These are phyloP conservation scores for Yamadazyma conglobata DNA, from an alignment of 1,139 yeast species.

Conservation along the genomic window DNA sequence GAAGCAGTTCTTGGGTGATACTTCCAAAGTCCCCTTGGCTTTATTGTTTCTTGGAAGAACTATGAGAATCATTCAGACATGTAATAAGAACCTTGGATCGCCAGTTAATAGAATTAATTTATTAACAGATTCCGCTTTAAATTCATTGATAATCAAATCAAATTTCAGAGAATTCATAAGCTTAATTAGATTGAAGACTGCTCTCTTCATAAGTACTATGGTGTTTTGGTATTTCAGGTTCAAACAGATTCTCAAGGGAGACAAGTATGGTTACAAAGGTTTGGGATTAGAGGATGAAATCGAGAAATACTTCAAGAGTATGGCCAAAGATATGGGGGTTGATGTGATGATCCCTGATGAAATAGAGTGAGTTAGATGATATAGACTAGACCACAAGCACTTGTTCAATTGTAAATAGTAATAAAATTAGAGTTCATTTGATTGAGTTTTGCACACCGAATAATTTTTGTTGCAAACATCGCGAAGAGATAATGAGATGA, in stretches of 20 bases:
- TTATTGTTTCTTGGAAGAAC: slow-evolving; percentile 65
- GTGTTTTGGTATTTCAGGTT: slow-evolving; percentile 39
- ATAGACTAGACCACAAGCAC: too few species aligned
- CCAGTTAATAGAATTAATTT: slow-evolving; percentile 70
- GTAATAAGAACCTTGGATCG: slow-evolving; percentile 63
- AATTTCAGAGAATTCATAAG: slow-evolving; percentile 20
- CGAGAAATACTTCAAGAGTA: slow-evolving; percentile 39
- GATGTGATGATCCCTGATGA: slow-evolving; percentile 16
- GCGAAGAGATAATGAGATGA: slow-evolving; percentile 4
- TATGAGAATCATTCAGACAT: slow-evolving; percentile 70
- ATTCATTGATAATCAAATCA: slow-evolving; percentile 17
- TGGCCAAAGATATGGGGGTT: slow-evolving; percentile 41
- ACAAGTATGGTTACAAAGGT: slow-evolving; percentile 29
- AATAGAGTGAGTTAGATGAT: too few species aligned
- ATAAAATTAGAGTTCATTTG: too few species aligned
- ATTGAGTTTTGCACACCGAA: too few species aligned
- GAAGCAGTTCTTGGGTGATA: slow-evolving; percentile 51
- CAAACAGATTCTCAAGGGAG: slow-evolving; percentile 34
- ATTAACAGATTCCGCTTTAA: slow-evolving; percentile 54
- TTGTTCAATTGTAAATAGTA: too few species aligned
- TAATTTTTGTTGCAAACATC: too few species aligned
- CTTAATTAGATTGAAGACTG: slow-evolving; percentile 31
- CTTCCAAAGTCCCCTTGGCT: slow-evolving; percentile 63
- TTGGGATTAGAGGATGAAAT: slow-evolving; percentile 48
- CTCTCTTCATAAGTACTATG: slow-evolving; percentile 42